phyloP scores from a whole-genome alignment of 164 flowering plant species.

The Vitis cinerea region DNA sequence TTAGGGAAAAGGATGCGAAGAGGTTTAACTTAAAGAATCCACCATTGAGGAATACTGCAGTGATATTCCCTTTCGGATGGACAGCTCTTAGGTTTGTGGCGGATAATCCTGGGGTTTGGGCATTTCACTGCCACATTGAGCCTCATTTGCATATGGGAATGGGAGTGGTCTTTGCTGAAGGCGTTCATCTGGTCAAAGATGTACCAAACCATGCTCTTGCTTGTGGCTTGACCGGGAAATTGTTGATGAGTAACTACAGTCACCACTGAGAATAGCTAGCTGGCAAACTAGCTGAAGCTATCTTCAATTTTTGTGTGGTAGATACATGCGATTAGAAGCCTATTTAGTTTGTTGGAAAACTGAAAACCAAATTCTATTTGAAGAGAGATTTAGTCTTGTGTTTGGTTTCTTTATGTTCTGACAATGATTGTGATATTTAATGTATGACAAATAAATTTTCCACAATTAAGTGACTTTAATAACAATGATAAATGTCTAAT shows the following conservation, averaged over 20 bases:
- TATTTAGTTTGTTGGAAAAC: no score
- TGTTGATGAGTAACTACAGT: slow-evolving; percentile 18
- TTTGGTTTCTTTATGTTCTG: no score
- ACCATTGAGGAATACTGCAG: slow-evolving; percentile 66
- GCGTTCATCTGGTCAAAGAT: slow-evolving; percentile 28
- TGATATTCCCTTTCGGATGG: slow-evolving; percentile 88
- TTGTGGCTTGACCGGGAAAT: slow-evolving; percentile 65
- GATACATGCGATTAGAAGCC: no score
- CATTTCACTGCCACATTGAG: slow-evolving; percentile 95
- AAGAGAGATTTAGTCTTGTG: no score
- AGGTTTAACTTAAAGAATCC: slow-evolving; percentile 66
- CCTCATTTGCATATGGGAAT: slow-evolving; percentile 96
- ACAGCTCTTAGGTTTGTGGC: slow-evolving; percentile 79
- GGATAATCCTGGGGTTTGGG: slow-evolving; percentile 94
- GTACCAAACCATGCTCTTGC: slow-evolving; percentile 53
- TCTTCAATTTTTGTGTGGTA: no score
- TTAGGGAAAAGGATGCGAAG: slow-evolving; percentile 32
- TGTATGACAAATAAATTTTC: no score
- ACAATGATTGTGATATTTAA: no score
- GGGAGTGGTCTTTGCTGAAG: slow-evolving; percentile 83
- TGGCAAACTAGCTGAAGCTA: no score
- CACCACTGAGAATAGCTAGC: no score
- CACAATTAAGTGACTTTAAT: no score
- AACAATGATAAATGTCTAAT: no score
- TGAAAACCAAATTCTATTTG: no score